Evolutionary conservation across 2,329 filamentous ascomycete genomes (phyloP).

Genomic region (Tolypocladium ovalisporum): DNA sequence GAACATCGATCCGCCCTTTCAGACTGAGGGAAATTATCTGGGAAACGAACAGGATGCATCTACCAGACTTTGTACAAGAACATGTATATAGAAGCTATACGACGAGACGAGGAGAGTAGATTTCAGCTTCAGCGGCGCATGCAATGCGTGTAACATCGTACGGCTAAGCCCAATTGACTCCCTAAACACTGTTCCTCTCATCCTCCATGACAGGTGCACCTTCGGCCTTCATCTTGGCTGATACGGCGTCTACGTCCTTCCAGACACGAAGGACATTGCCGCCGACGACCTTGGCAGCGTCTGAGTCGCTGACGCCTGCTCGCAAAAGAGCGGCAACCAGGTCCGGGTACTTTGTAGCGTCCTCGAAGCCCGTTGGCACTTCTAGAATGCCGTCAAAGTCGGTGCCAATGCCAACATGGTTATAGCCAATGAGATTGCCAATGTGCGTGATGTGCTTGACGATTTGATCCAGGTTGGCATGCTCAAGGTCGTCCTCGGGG

Average conservation of each 20-base stretch:
- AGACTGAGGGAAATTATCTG: background rate
- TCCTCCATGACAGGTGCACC: slow-evolving; percentile 46
- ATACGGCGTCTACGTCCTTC: slow-evolving; percentile 65
- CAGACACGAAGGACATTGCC: slow-evolving; percentile 78
- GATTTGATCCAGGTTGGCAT: slow-evolving; percentile 67
- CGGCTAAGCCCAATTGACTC: background rate
- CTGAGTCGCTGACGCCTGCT: slow-evolving; percentile 61
- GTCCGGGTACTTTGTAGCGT: slow-evolving; percentile 74
- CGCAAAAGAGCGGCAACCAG: slow-evolving; percentile 65
- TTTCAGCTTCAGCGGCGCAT: background rate
- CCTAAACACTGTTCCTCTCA: slow-evolving; percentile 15
- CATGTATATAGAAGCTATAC: slow-evolving; percentile 18
- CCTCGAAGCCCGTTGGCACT: slow-evolving; percentile 66
- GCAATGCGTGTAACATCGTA: background rate
- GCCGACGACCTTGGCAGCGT: slow-evolving; percentile 67
- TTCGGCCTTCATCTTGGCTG: slow-evolving; percentile 49
- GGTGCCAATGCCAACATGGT: slow-evolving; percentile 78
- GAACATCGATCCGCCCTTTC: background rate
- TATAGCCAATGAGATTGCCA: slow-evolving; percentile 71
- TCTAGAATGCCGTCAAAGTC: slow-evolving; percentile 73
- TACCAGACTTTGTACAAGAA: slow-evolving; percentile 14
- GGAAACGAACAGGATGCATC: background rate
- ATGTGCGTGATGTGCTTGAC: slow-evolving; percentile 75
- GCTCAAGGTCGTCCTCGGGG: slow-evolving; percentile 54
- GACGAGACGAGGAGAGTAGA: slow-evolving; percentile 10